Evolutionary conservation across 2,329 filamentous ascomycete species (phyloP).

Genomic region (Thelonectria blattea): DNA sequence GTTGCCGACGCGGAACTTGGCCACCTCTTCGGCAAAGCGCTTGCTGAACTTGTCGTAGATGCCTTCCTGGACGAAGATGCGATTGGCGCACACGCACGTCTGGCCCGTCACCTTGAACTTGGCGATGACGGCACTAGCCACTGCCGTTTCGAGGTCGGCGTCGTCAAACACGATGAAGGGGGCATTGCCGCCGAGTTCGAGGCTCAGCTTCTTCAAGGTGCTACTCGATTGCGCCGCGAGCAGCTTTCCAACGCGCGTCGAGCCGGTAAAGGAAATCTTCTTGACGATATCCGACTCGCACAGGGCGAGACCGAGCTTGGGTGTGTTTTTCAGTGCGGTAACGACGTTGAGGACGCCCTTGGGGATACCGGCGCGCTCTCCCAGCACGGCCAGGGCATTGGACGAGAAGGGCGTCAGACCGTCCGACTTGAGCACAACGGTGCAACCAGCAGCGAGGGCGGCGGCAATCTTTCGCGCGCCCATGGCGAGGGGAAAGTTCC

Average conservation of each 20-base stretch:
- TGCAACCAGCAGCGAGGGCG: constrained; percentile 73
- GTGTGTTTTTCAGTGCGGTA: constrained; percentile 5
- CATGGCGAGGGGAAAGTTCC: constrained; percentile 66
- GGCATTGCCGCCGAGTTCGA: constrained; percentile 13
- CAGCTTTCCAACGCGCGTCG: constrained; percentile 11
- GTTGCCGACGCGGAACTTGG: constrained; percentile 70
- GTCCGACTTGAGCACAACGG: constrained; percentile 82
- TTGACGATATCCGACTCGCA: constrained; percentile 6
- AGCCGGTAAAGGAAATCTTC: constrained; percentile 17
- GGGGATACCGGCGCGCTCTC: constrained; percentile 70
- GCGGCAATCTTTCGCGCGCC: constrained; percentile 52
- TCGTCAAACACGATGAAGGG: constrained; percentile 78
- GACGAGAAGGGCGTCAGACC: constrained; percentile 88
- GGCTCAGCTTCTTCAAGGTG: constrained; percentile 12
- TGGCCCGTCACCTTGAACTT: constrained; percentile 91
- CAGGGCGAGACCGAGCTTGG: constrained; percentile 1
- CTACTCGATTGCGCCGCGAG: constrained; percentile 2
- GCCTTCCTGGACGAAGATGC: constrained; percentile 74
- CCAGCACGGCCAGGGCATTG: constrained; percentile 81
- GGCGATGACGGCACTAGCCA: constrained; percentile 68
- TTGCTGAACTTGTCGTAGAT: constrained; percentile 73
- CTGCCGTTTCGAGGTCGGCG: constrained; percentile 71
- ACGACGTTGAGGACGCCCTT: constrained; percentile 33
- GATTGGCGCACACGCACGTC: constrained; percentile 85
- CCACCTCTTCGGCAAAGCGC: constrained; percentile 71